Conservation (phyloP, 2,329 filamentous ascomycete species). For the Fusarium sp. region DNA sequence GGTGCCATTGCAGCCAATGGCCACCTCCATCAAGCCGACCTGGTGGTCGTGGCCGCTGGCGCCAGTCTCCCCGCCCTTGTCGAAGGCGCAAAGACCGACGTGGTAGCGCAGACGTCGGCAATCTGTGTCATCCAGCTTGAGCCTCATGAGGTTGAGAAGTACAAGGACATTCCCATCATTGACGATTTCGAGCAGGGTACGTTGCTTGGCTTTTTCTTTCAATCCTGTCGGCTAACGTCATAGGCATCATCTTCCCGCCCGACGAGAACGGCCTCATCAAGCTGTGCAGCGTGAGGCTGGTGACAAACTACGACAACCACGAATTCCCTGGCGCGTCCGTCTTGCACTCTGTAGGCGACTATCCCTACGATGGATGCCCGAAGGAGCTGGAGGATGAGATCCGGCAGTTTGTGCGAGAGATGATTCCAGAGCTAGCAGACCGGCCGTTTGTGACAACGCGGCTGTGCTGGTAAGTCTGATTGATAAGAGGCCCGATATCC, state of each 20-base stretch:
- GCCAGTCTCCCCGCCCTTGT: conserved; percentile 77
- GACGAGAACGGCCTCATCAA: conserved; percentile 66
- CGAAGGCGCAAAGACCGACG: conserved; percentile 71
- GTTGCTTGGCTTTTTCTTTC: not conserved
- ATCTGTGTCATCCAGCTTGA: conserved; percentile 76
- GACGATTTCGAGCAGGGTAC: conserved; percentile 50
- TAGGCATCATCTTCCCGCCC: conserved; percentile 69
- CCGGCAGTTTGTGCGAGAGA: conserved; percentile 62
- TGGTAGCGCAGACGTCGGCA: conserved; percentile 75
- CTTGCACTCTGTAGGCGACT: conserved; percentile 40
- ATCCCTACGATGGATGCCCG: conserved; percentile 55
- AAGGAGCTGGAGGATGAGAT: conserved; percentile 69
- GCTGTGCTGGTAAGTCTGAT: conserved; percentile 61
- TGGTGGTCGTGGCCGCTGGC: conserved; percentile 76
- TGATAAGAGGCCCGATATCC: no score
- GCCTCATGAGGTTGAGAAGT: conserved; percentile 67
- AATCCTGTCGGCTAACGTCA: conserved; percentile 46
- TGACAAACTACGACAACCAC: conserved; percentile 63
- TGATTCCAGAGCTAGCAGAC: conserved; percentile 55
- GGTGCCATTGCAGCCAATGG: conserved; percentile 68
- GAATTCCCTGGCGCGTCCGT: conserved; percentile 43
- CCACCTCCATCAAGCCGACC: conserved; percentile 66
- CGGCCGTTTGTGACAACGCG: conserved; percentile 63
- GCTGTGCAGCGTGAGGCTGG: conserved; percentile 67
- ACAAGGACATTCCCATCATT: conserved; percentile 60